Evolutionary conservation across 2,329 filamentous ascomycete species (phyloP), one percentile per base, ranked within the genome.

Genomic region (Teratosphaeria gauchensis): DNA sequence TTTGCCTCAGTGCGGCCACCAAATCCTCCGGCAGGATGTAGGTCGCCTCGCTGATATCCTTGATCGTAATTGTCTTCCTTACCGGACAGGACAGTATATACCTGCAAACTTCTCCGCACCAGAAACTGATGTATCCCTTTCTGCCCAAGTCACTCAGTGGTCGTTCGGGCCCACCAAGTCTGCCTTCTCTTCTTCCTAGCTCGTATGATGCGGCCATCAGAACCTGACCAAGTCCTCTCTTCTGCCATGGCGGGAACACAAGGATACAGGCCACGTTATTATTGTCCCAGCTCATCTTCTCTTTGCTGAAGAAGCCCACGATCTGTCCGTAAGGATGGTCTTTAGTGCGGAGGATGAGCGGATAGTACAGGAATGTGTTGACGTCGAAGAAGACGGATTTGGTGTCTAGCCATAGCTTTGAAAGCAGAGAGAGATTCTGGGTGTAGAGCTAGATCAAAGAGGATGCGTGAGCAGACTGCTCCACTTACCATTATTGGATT

Each of bases 331-430:
- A 57, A 19, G 65, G 61, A 38, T 66, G 58, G 16, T 56, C 62
- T 0, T 79, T 80, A 65, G 82, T 77, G 30, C 61, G 64, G 69
- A 92, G 88, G 52, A 94, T 88, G 56, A 97, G 84, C 4, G 95
- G 82, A 72, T 95, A 97, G 79, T 96, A 99, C 65, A 95, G 86
- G 76, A 99, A 99, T 56, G 89, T 90, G 4, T 86, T 85, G 53
- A 96, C 92, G 70, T 99, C 94, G 78, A 96, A 99, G 76, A 96
- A 97, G 66, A 99, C 92, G 7, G 90, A 96, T 71, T 99, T 99
- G 71, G 95, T 96, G 74, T 97, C 92, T 64, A 99, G 87, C 74
- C 97, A 99, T 52, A 99, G 84, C 75, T 97, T 99, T 31, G 91
- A 92, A 73, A 97, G 96, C 53, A 99, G 85, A 9, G 90, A 96